Base-by-base conservation (phyloP, 2,329 filamentous ascomycete species). In the Fusarium proliferatum region DNA sequence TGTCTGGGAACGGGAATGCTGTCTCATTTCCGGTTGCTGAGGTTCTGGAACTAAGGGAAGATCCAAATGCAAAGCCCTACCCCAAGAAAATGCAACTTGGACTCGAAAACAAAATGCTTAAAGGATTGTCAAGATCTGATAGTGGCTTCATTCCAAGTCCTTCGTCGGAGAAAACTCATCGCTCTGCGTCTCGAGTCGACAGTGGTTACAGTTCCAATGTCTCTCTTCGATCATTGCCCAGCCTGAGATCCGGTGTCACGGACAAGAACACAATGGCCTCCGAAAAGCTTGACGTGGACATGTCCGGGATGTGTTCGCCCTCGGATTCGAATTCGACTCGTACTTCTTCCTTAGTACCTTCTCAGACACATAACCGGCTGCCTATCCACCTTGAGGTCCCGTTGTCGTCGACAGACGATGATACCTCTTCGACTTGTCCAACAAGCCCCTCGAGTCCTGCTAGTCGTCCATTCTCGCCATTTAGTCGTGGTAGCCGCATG, bases 171-270 rank as follows among this genome's bases (percentile, higher is more conserved):
- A 79, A 73, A 19, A 82, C 84, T 2, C 81, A 81, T 21, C 86
- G 84, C 61, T 80, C 85, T 9, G 80, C 89, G n/a, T 85, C 86
- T 38, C 90, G 90, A 69, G 85, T 88, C 43, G 89, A 91, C 75
- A 91, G 88, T 33, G 89, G 89, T 21, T 91, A 91, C 74, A 88
- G 88, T 74, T 91, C 89, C 12, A 90, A 87, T 74, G 82, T 88
- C 9, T 91, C 89, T 17, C 78, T 90, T 23, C 85, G 87, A 43
- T 90, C 89, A 2, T 84, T 88, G n/a, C 79, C 78, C 33, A 82
- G 79, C 60, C 81, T 76, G 53, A 77, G 68, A 51, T 75, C 76
- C 30, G 67, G 69, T 19, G 69, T 65, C 34, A 74, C 65, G 34
- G 77, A 77, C 19, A 65, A 69, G 36, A 68, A 67, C 48, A 74